phyloP scores from a whole-genome alignment of 257 asterid genomes.

The Capsicum chinense region DNA sequence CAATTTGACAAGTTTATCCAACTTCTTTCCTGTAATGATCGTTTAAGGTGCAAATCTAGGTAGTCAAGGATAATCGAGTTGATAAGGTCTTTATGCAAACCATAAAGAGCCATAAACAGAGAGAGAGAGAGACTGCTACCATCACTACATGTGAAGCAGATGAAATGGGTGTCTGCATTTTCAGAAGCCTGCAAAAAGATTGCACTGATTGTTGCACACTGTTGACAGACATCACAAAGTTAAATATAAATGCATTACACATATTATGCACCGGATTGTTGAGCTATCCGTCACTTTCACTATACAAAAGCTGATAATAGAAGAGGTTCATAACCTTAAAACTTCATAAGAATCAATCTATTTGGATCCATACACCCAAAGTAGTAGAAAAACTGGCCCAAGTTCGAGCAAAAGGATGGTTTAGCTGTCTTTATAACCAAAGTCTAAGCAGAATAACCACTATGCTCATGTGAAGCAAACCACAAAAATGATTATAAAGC shows the following conservation, averaged over 20 bases:
- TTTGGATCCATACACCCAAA: not conserved
- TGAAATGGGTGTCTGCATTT: conserved; percentile 73
- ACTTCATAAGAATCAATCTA: not conserved
- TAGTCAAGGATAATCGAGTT: not conserved
- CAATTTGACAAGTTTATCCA: not conserved
- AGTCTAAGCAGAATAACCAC: conserved; percentile 20
- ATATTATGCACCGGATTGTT: not conserved
- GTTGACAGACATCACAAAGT: not conserved
- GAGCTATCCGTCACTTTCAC: conserved; percentile 8
- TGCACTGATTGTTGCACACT: conserved; percentile 13
- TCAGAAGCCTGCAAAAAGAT: conserved; percentile 69
- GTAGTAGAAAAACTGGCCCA: not conserved
- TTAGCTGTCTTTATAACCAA: not conserved
- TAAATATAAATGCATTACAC: not conserved
- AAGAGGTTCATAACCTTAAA: not conserved
- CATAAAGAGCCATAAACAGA: not conserved
- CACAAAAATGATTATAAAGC: not conserved
- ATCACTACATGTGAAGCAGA: conserved; percentile 56
- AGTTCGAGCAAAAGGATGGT: not conserved
- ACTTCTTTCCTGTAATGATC: not conserved
- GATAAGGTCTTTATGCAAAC: conserved; percentile 16
- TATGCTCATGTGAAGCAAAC: not conserved
- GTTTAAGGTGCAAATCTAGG: conserved; percentile 2
- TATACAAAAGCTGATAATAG: conserved; percentile 20
- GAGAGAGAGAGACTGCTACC: conserved; percentile 11